Percentiles rank a stretch among this genome's conserved stretches.
Evolutionary conservation across 2,329 filamentous ascomycete genomes (phyloP).

Genomic region (Verticillium dahliae): DNA sequence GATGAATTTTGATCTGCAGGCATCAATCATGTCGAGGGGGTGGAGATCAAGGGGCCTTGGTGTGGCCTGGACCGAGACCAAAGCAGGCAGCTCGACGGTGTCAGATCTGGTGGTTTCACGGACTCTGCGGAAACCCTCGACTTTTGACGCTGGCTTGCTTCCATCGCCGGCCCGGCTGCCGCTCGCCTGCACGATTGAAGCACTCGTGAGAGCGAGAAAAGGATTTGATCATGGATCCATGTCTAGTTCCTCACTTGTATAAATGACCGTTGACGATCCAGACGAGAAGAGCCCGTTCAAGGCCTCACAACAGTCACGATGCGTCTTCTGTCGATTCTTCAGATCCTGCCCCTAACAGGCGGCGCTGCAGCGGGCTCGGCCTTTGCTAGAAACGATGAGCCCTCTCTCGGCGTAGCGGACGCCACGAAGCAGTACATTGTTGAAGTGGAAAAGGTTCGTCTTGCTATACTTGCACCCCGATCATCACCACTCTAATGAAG

Average conservation of each 20-base stretch:
- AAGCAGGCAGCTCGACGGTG: neutral
- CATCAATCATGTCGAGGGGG: neutral
- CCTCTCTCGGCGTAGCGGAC: neutral
- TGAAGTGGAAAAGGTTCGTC: neutral
- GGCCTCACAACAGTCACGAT: neutral
- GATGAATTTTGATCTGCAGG: too few relatives aligned
- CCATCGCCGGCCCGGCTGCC: neutral
- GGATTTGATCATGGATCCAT: too few relatives aligned
- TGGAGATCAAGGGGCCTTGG: neutral
- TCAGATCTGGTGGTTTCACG: neutral
- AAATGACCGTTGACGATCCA: too few relatives aligned
- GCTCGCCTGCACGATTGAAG: neutral
- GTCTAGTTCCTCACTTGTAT: too few relatives aligned
- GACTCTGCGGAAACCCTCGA: neutral
- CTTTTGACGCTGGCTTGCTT: neutral
- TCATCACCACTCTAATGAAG: neutral
- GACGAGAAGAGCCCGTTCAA: too few relatives aligned
- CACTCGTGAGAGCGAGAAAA: too few relatives aligned
- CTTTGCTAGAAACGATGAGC: neutral
- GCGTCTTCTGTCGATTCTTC: neutral
- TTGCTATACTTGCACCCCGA: neutral
- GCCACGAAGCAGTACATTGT: neutral
- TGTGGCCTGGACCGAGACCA: neutral
- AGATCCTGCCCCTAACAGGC: neutral
- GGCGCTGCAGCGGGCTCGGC: neutral